Conservation (phyloP, 2,329 filamentous ascomycete species). For the Coniochaeta sp. region DNA sequence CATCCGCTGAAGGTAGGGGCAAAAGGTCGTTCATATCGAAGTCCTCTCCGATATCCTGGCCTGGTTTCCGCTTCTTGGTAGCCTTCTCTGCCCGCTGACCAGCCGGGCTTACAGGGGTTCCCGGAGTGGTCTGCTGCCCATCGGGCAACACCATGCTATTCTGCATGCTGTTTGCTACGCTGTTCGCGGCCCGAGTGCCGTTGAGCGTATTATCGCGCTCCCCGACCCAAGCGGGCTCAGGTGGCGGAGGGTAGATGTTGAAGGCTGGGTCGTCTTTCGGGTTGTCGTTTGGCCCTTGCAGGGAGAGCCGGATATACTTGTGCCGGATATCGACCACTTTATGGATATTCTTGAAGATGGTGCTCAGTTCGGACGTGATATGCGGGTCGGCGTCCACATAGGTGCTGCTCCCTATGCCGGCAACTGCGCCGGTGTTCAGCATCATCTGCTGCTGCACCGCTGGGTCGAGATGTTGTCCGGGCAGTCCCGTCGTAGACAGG, state of each 20-base stretch:
- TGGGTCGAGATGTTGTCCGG: slow-evolving; percentile 11
- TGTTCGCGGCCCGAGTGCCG: slow-evolving; percentile 24
- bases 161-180: slow-evolving; percentile 34
- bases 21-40: slow-evolving; percentile 75
- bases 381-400: slow-evolving; percentile 68
- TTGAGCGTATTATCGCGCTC: slow-evolving; percentile 27
- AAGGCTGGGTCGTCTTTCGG: slow-evolving; percentile 78
- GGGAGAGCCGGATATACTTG: slow-evolving; percentile 80
- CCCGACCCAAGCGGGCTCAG: slow-evolving; percentile 81
- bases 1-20: slow-evolving; percentile 63
- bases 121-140: slow-evolving; percentile 19
- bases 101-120: slow-evolving; percentile 21
- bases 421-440: slow-evolving; percentile 34
- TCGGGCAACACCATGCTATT: slow-evolving; percentile 36
- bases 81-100: slow-evolving; percentile 33
- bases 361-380: slow-evolving; percentile 74
- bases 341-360: slow-evolving; percentile 87
- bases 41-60: slow-evolving; percentile 85
- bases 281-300: slow-evolving; percentile 77
- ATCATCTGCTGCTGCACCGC: slow-evolving; percentile 24
- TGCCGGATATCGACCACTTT: slow-evolving; percentile 80
- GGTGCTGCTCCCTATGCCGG: slow-evolving; percentile 58
- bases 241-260: slow-evolving; percentile 86
- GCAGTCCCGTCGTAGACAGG: not conserved
- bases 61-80: slow-evolving; percentile 68